Percentiles rank a stretch among this genome's conserved stretches.
Evolutionary conservation across 1,284 basidiomycete species (phyloP).

Genomic region (Neonothopanus nambi): DNA sequence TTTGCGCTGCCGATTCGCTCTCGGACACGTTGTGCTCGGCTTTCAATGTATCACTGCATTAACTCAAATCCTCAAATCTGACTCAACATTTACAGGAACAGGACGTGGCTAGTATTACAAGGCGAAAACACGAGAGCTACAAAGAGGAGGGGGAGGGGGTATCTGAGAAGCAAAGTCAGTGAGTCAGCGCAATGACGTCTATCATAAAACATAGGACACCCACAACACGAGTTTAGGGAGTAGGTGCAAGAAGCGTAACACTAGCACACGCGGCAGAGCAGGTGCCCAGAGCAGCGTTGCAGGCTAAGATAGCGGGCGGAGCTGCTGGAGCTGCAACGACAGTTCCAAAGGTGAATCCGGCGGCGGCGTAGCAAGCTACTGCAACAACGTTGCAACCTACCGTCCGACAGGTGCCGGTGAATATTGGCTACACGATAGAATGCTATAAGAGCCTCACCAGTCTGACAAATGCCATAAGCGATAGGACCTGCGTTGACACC

Average conservation of each 20-base stretch:
- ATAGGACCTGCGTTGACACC: constrained; percentile 36
- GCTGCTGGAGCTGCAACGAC: constrained; percentile 37
- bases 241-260: constrained; percentile 33
- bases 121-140: too few relatives aligned
- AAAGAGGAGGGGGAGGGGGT: too few relatives aligned
- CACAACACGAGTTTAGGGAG: constrained; percentile 30
- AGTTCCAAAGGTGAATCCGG: constrained; percentile 53
- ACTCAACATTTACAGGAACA: too few relatives aligned
- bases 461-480: constrained; percentile 49
- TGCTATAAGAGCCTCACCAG: constrained; percentile 33
- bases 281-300: constrained; percentile 51
- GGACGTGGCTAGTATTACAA: too few relatives aligned
- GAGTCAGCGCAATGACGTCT: too few relatives aligned
- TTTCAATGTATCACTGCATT: too few relatives aligned
- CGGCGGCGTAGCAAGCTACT: constrained; percentile 54
- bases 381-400: constrained; percentile 54
- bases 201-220: too few relatives aligned
- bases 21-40: too few relatives aligned
- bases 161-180: too few relatives aligned
- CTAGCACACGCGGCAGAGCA: constrained; percentile 44
- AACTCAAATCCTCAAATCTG: too few relatives aligned
- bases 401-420: not conserved
- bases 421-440: not conserved
- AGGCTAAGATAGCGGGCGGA: constrained; percentile 48
- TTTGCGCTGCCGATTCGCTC: too few relatives aligned